Conservation (phyloP, 192 early-diverging fungal species). For the Coemansia sp. region DNA sequence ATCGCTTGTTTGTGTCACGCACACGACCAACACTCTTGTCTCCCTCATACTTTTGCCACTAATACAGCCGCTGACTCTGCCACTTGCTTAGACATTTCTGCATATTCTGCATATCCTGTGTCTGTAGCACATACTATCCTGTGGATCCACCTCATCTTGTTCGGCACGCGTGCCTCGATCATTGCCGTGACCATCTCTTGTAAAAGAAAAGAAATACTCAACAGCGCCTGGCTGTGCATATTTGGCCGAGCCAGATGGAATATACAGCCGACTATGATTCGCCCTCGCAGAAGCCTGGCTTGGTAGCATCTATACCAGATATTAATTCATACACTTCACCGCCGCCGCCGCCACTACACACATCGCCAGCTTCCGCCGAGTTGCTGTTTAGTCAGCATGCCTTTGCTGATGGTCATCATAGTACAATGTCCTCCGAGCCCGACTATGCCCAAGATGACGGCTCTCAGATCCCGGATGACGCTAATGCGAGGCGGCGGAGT, state of each 20-base stretch:
- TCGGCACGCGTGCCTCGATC: background rate
- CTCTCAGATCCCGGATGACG: slow-evolving; percentile 22
- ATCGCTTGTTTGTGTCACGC: slow-evolving; percentile 1
- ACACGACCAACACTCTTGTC: slow-evolving; percentile 3
- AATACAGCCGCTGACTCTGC: slow-evolving; percentile 1
- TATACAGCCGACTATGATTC: slow-evolving; percentile 21
- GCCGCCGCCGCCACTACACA: slow-evolving; percentile 11
- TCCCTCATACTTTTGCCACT: background rate
- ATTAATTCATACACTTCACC: slow-evolving; percentile 18
- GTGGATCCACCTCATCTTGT: background rate
- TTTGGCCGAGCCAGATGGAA: slow-evolving; percentile 33
- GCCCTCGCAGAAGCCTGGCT: slow-evolving; percentile 27
- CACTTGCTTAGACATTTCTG: background rate
- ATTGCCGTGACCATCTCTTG: background rate
- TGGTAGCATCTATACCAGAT: slow-evolving; percentile 31
- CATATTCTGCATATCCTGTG: background rate
- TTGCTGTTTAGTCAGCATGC: slow-evolving; percentile 9
- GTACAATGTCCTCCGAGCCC: slow-evolving; percentile 24
- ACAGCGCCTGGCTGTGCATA: slow-evolving; percentile 1
- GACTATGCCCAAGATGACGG: slow-evolving; percentile 36
- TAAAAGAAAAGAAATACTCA: background rate
- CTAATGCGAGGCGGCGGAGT: slow-evolving; percentile 34
- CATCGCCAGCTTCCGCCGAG: slow-evolving; percentile 9
- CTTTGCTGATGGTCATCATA: slow-evolving; percentile 22
- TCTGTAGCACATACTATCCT: slow-evolving; percentile 1